phyloP scores from a whole-genome alignment of 768 basidiomycete genomes.

The Saitozyma podzolica region DNA sequence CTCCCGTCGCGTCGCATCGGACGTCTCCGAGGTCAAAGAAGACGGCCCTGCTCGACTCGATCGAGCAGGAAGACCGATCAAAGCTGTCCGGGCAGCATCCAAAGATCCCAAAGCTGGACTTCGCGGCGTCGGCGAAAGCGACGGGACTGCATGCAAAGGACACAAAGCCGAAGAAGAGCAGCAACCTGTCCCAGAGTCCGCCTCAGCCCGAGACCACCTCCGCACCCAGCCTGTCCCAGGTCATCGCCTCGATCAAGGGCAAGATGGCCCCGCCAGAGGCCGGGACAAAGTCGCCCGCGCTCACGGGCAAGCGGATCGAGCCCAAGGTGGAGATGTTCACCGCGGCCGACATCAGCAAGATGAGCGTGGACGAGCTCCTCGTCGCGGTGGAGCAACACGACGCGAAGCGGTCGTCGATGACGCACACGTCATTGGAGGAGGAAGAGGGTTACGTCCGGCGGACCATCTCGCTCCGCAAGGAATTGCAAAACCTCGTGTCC shows the following conservation, averaged over 20 bases:
- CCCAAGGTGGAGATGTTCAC: constrained; percentile 27
- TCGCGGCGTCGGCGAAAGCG: constrained; percentile 44
- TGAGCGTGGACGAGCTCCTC: constrained; percentile 44
- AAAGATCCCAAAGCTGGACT: constrained; percentile 42
- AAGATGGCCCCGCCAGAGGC: constrained; percentile 8
- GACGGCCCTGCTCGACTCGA: constrained; percentile 34
- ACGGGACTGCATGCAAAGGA: constrained; percentile 27
- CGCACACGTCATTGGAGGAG: constrained; percentile 29
- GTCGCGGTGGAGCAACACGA: constrained; percentile 42
- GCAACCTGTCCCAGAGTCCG: not conserved
- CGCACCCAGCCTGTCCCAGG: not conserved
- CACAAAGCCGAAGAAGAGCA: constrained; percentile 19
- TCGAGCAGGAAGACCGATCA: constrained; percentile 43
- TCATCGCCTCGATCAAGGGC: constrained; percentile 3
- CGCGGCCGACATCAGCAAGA: constrained; percentile 35
- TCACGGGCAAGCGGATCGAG: constrained; percentile 42
- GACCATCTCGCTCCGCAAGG: constrained; percentile 36
- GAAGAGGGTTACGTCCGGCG: constrained; percentile 46
- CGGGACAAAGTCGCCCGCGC: constrained; percentile 40
- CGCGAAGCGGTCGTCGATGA: constrained; percentile 23
- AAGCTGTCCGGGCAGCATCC: constrained; percentile 45
- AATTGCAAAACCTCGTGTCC: constrained; percentile 36
- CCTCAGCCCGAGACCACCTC: not conserved
- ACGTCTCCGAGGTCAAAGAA: constrained; percentile 39
- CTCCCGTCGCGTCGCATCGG: constrained; percentile 42